Evolutionary conservation across 164 flowering plant species (phyloP).

Genomic region (Berberis thunbergii): DNA sequence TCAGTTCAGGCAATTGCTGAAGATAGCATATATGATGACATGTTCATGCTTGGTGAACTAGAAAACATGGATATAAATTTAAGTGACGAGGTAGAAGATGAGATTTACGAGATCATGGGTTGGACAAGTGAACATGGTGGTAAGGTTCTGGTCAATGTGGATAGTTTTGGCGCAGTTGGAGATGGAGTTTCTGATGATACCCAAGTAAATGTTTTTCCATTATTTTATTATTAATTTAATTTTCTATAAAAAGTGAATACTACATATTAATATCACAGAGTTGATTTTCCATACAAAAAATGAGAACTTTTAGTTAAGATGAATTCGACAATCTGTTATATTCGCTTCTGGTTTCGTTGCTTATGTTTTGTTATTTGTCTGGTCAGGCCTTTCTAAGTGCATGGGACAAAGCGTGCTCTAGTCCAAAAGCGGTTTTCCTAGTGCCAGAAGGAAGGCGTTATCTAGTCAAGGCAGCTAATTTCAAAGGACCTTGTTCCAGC

Average conservation of each 20-base stretch:
- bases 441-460: slow-evolving; percentile 63
- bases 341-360: neutral
- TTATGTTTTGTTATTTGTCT: neutral
- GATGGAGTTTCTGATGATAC: slow-evolving; percentile 95
- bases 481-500: slow-evolving; percentile 71
- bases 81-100: slow-evolving; percentile 28
- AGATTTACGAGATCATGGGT: slow-evolving; percentile 18
- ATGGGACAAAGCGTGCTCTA: slow-evolving; percentile 70
- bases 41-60: slow-evolving; percentile 26
- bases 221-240: no score
- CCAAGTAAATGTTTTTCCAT: slow-evolving; percentile 29
- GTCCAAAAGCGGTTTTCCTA: slow-evolving; percentile 52
- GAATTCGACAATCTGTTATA: neutral
- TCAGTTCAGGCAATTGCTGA: slow-evolving; percentile 32
- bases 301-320: no score
- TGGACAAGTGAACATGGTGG: slow-evolving; percentile 33
- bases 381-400: slow-evolving; percentile 66
- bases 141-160: slow-evolving; percentile 70
- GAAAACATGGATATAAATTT: slow-evolving; percentile 26
- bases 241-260: no score
- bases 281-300: no score
- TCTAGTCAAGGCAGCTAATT: slow-evolving; percentile 70
- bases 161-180: slow-evolving; percentile 83
- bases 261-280: no score
- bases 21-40: slow-evolving; percentile 11